Base-by-base conservation (phyloP, 106 monocot genomes). In the Dendrobium officinale region DNA sequence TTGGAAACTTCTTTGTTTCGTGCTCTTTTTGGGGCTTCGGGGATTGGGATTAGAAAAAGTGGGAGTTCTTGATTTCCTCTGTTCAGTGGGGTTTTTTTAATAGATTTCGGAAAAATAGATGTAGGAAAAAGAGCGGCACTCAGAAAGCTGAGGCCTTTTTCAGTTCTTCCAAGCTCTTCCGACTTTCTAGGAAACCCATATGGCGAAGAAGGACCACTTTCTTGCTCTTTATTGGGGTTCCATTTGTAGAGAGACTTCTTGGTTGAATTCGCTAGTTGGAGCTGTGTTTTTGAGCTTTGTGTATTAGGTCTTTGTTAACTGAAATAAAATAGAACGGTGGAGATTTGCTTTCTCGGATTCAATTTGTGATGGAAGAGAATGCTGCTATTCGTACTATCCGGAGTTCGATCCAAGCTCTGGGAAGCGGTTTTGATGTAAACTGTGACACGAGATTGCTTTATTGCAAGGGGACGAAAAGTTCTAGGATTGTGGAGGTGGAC, bases 401-500 rank as follows among this genome's bases (percentile, higher is more conserved):
- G 75, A 88, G 78, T 79, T 88, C 91, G 22, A 87, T 93, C 42
- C 82, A 88, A 51, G 93, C 93, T 29, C 78, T 96, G 22, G 95
- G 95, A 44, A 83, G 83, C 80, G 95, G 95, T 4, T 96, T 96
- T 73, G 95, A 96, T 77, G 86, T 86, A 43, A 96, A 88, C 84
- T 89, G 67, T 43, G 95, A 96, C 77, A 88, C 91, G 15, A 81
- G 91, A 76, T 66, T 96, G 76, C 85, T 96, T 3, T 93, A 89
- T 83, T 96, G 93, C 84, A 95, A 95, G 80, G 95, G 93, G 26
- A 66, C 78, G 31, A 48, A 80, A 0, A 89, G 91, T 4, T 79
- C 86, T 77, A 84, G 86, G 80, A 70, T 93, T 70, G 80, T 91
- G 20, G 84, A 91, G 51, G 61, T 93, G 10, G 93, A 96, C 49